A percentile compares a stretch with the other conserved stretches of the same genome.
These are phyloP conservation scores for Syzygium grande DNA, from an alignment of 345 rosid genomes.

Conservation along the genomic window DNA sequence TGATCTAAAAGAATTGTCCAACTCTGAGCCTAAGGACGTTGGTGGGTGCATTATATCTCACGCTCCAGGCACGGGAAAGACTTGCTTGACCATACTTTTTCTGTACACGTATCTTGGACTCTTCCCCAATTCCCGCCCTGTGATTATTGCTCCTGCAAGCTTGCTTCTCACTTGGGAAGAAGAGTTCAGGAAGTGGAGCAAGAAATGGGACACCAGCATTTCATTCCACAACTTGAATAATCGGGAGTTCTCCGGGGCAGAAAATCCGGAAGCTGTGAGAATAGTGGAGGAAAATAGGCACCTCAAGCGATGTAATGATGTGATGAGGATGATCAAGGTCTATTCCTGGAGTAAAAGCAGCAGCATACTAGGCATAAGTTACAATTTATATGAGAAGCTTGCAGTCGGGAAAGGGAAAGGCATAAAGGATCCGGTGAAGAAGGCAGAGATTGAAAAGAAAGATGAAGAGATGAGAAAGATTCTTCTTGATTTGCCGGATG, in stretches of 20 bases:
- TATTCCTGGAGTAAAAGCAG: constrained; percentile 48
- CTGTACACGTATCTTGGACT: constrained; percentile 40
- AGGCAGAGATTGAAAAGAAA: constrained; percentile 4
- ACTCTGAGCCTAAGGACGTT: constrained; percentile 2
- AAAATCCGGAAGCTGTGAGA: constrained; percentile 13
- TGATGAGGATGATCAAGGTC: constrained; percentile 43
- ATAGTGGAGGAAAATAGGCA: constrained; percentile 6
- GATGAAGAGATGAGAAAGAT: constrained; percentile 17
- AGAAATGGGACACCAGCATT: constrained; percentile 48
- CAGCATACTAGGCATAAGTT: constrained; percentile 58
- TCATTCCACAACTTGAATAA: constrained; percentile 57
- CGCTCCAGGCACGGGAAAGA: constrained; percentile 86
- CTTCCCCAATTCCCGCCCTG: constrained; percentile 47
- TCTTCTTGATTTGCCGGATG: constrained; percentile 40
- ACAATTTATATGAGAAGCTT: constrained; percentile 49
- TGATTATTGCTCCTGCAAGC: constrained; percentile 62
- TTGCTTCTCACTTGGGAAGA: constrained; percentile 84
- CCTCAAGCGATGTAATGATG: not conserved
- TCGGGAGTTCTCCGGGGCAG: constrained; percentile 34
- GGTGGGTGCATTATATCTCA: constrained; percentile 80
- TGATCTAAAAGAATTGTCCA: constrained; percentile 29
- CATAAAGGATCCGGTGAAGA: not conserved
- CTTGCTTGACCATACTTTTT: constrained; percentile 62
- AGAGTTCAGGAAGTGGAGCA: constrained; percentile 62
- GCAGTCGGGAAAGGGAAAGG: constrained; percentile 15